Evolutionary conservation across 139 green algal species (phyloP), one percentile per base, ranked within the genome.

Genomic region (Volvox reticuliferus): DNA sequence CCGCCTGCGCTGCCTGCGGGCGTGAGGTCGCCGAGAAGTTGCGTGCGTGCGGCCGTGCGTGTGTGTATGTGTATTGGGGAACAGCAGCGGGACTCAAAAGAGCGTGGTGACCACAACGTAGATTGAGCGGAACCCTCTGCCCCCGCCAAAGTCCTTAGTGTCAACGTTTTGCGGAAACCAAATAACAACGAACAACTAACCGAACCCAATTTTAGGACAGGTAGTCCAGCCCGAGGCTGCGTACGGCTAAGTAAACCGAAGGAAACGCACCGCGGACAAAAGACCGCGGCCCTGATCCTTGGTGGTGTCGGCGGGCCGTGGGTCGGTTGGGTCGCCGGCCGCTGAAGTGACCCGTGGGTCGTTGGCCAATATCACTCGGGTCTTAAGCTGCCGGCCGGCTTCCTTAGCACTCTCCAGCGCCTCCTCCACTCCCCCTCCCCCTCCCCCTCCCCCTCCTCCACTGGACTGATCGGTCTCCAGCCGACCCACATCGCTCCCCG

Each of bases 401-500:
- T 77, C 81, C 61, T 62, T 13, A 1, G 81, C 81, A 2, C 55
- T 12, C 1, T 20, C 30, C 16, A 87, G 81, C 13, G 81, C 32
- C 71, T 30, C 71, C 1, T 35, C 28, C 71, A 79, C 71, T 33
- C 22, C 21, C 71, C 44, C 44, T 55, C 44, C 44, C 55, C 21
- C 1, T 20, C 30, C 16, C 61, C 61, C 13, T 62, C 32, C 71
- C 14, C 71, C 21, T 35, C 28, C 71, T 33, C 68, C 9, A 14
- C 14, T 30, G 18, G 26, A 30, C 30, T 77, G 81, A n/a, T 87
- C 81, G 81, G n/a, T 30, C 62, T 87, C 81, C n/a, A 61, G 81
- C 30, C 30, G 81, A 62, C 32, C 81, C 81, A 87, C 81, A 62
- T 87, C 81, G n/a, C 55, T 87, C 19, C 61, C 17, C 30, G 81